Percentiles rank a stretch among this genome's conserved stretches.
These are phyloP conservation scores for Houttuynia cordata DNA, from an alignment of 164 flowering plant species.

Conservation along the genomic window DNA sequence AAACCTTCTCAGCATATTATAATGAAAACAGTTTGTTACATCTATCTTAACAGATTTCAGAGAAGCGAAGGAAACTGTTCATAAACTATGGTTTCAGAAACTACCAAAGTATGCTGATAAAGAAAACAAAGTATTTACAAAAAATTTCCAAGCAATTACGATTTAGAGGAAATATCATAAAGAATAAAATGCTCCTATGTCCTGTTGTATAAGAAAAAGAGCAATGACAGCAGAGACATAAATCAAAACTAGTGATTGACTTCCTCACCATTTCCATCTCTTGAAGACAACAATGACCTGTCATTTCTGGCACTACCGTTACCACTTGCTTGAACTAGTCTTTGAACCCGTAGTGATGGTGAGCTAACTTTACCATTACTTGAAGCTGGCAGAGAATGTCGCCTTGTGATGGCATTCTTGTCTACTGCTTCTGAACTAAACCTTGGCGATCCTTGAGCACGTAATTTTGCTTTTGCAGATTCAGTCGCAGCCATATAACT, in stretches of 20 bases:
- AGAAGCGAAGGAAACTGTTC: too few species aligned
- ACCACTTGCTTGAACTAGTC: slow-evolving; percentile 24
- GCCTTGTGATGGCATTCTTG: slow-evolving; percentile 36
- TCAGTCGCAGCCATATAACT: slow-evolving; percentile 84
- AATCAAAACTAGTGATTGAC: not conserved
- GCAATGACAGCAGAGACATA: not conserved
- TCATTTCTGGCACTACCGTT: slow-evolving; percentile 33
- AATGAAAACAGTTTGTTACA: too few species aligned
- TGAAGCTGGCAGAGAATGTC: slow-evolving; percentile 62
- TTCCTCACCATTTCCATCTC: slow-evolving; percentile 54
- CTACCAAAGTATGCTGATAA: too few species aligned
- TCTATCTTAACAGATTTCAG: too few species aligned
- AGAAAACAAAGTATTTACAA: too few species aligned
- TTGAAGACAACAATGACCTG: slow-evolving; percentile 34
- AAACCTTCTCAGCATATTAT: too few species aligned
- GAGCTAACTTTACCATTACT: slow-evolving; percentile 41
- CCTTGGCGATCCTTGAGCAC: slow-evolving; percentile 48
- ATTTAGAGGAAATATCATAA: too few species aligned
- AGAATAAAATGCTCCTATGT: not conserved
- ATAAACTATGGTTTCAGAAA: too few species aligned
- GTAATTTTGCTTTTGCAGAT: slow-evolving; percentile 77
- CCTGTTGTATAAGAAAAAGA: not conserved
- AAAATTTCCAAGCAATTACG: too few species aligned
- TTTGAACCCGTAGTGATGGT: slow-evolving; percentile 42
- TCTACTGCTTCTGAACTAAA: slow-evolving; percentile 34